Evolutionary conservation across 1,139 yeast genomes (phyloP).

Genomic region (Candida sanyaensis): DNA sequence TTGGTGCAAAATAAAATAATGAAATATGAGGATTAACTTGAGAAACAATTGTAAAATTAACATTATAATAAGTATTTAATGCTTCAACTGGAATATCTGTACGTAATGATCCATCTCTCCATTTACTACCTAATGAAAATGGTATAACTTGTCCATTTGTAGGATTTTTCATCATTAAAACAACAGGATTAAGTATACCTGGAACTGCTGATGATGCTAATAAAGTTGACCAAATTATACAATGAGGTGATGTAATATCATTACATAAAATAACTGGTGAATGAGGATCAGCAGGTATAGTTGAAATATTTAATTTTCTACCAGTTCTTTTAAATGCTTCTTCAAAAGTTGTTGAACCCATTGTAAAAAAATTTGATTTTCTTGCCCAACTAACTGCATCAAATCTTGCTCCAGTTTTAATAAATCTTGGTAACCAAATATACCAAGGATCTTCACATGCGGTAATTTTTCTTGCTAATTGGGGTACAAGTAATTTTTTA

Average conservation of each 20-base stretch:
- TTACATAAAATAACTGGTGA: slow-evolving; percentile 81
- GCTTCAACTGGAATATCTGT: slow-evolving; percentile 74
- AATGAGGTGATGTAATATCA: slow-evolving; percentile 74
- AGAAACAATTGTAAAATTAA: slow-evolving; percentile 72
- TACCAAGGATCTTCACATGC: slow-evolving; percentile 71
- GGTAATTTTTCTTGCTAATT: slow-evolving; percentile 63
- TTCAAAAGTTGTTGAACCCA: slow-evolving; percentile 70
- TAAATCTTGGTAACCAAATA: slow-evolving; percentile 64
- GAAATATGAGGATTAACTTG: slow-evolving; percentile 85
- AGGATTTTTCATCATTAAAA: slow-evolving; percentile 68
- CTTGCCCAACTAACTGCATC: slow-evolving; percentile 77
- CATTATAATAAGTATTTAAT: slow-evolving; percentile 74
- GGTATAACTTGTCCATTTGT: slow-evolving; percentile 52
- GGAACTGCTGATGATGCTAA: slow-evolving; percentile 84
- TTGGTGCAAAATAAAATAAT: slow-evolving; percentile 74
- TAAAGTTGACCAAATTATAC: slow-evolving; percentile 80
- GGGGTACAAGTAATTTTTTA: slow-evolving; percentile 55
- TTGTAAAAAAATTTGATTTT: slow-evolving; percentile 67
- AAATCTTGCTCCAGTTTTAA: slow-evolving; percentile 77
- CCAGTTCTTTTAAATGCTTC: slow-evolving; percentile 74
- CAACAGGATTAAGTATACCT: slow-evolving; percentile 81
- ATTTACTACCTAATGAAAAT: slow-evolving; percentile 70
- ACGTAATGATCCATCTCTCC: slow-evolving; percentile 74
- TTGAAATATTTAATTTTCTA: slow-evolving; percentile 66
- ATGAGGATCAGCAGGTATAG: slow-evolving; percentile 82